Evolutionary conservation across 1,284 basidiomycete genomes (phyloP).

Genomic region (Lentinula novae-zelandiae): DNA sequence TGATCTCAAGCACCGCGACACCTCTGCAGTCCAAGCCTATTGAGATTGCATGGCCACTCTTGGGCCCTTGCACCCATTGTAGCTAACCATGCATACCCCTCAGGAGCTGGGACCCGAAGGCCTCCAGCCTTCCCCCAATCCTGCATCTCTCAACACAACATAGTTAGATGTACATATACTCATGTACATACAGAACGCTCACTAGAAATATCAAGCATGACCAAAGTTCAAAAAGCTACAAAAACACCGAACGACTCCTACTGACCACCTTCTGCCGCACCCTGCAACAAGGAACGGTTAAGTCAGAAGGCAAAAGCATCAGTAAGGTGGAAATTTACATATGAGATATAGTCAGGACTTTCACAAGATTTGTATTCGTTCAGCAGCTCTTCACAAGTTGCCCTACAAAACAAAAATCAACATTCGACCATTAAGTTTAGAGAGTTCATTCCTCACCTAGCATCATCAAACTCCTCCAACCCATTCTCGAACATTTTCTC

Average conservation of each 20-base stretch:
- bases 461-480: constrained; percentile 93
- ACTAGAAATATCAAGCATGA: too few species aligned
- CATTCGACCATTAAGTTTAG: neutral
- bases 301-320: neutral
- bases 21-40: too few species aligned
- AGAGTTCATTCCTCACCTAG: constrained; percentile 51
- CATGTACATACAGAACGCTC: too few species aligned
- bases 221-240: too few species aligned
- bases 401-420: constrained; percentile 39
- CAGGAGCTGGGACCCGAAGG: too few species aligned
- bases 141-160: too few species aligned
- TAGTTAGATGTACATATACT: too few species aligned
- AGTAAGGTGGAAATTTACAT: constrained; percentile 13
- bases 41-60: too few species aligned
- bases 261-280: constrained; percentile 9
- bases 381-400: constrained; percentile 80
- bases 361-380: constrained; percentile 94
- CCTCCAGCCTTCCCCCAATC: too few species aligned
- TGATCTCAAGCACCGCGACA: too few species aligned
- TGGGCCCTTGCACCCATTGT: too few species aligned
- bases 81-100: too few species aligned
- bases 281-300: constrained; percentile 1
- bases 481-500: constrained; percentile 92
- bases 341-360: constrained; percentile 75
- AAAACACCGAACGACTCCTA: neutral